Base-by-base conservation (phyloP, 176 grass and related monocot species). In the Lolium perenne region DNA sequence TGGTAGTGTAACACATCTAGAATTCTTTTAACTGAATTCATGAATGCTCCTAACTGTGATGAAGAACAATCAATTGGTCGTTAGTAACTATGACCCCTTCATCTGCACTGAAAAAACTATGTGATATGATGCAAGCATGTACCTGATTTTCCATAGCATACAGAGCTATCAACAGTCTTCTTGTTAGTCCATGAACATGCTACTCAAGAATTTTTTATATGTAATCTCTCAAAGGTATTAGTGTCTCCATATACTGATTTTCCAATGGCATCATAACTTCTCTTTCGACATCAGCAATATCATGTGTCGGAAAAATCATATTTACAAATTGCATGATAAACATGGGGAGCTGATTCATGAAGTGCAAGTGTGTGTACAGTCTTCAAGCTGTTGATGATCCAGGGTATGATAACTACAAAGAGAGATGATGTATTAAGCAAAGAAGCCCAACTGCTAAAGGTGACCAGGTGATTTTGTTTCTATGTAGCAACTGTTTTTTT, bases 1-100 rank as follows among this genome's bases (percentile, higher is more conserved):
- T 88, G 83, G 65, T 80, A 82, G 84, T 98, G 95, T 83, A 95
- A 87, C 74, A 98, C 90, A 75, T 98, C 95, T 63, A 98, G 84
- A 47, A 98, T 95, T 87, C 93, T 94, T 93, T 95, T 95, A 21
- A 98, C 66, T n/a, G 93, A 88, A 84, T 94, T 95, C 89, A 98
- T 83, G 86, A 98, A 98, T 81, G 91, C 93, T 82, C 95, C 95
- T 83, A 98, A 81, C 95, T 98, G 91, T 76, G 55, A 93, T 70
- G 47, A 43, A 74, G 64, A 64, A 87, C 40, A 66, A 10, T 38
- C 67, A 80, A 76, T 58, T 71, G 65, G n/a, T 80, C 61, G 63
- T 46, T 67, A 57, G 43, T 47, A 10, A 47, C 9, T 47, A 10
- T 47, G 45, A 10, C 9, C 45, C 45, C 45, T 10, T 47, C 8